A percentile compares a stretch with the other conserved stretches of the same genome.
These are phyloP conservation scores for Penicillium verhagenii DNA, from an alignment of 495 filamentous ascomycete genomes.

Conservation along the genomic window DNA sequence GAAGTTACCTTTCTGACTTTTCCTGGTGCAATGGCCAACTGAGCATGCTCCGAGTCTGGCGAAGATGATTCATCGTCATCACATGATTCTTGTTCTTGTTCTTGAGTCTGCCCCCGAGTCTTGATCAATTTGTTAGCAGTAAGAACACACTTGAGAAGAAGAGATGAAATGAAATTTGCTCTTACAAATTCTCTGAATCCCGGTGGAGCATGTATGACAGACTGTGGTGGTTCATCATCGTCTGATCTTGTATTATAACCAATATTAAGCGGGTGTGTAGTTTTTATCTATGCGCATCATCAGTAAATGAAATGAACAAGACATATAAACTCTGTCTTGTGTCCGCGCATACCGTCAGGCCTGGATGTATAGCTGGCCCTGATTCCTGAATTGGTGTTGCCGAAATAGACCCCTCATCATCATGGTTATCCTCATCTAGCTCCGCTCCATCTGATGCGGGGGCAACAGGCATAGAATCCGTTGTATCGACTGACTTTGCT, in stretches of 20 bases:
- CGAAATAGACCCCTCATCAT: neutral
- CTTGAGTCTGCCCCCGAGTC: neutral
- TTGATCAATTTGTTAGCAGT: neutral
- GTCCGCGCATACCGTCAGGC: slow-evolving; percentile 35
- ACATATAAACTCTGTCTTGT: no score
- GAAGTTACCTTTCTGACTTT: slow-evolving; percentile 17
- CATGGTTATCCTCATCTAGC: neutral
- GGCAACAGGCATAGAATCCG: slow-evolving; percentile 1
- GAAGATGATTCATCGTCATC: slow-evolving; percentile 13
- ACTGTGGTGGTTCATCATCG: slow-evolving; percentile 70
- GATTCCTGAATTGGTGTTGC: slow-evolving; percentile 6
- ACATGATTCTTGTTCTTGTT: slow-evolving; percentile 2
- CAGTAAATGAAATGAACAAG: neutral
- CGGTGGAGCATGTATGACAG: slow-evolving; percentile 83
- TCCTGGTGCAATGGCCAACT: neutral
- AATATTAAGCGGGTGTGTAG: slow-evolving; percentile 55
- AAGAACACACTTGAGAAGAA: neutral
- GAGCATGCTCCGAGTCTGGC: neutral
- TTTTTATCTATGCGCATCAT: slow-evolving; percentile 57
- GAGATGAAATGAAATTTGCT: neutral
- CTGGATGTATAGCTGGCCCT: slow-evolving; percentile 15
- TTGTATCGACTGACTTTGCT: neutral
- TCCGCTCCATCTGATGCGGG: neutral
- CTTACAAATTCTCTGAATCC: slow-evolving; percentile 77
- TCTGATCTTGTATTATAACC: slow-evolving; percentile 51